phyloP scores from a whole-genome alignment of 2,329 filamentous ascomycete species.

The Colletotrichum theobromicola region DNA sequence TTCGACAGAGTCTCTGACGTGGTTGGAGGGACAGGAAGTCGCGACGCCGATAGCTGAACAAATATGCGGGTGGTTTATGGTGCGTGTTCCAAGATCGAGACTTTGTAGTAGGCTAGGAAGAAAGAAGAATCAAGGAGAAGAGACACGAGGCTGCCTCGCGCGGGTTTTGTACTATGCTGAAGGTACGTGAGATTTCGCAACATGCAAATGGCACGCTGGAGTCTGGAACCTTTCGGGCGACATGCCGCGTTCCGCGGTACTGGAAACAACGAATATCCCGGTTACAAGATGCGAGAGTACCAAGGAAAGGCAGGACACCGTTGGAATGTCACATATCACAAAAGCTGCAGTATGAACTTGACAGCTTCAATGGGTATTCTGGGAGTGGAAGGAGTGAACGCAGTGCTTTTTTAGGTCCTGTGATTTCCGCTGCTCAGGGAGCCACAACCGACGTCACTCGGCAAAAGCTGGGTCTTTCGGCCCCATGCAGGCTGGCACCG shows the following conservation, averaged over 20 bases:
- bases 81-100: not conserved
- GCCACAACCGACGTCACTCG: slow-evolving; percentile 10
- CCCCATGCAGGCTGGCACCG: not conserved
- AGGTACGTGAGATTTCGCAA: not conserved
- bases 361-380: slow-evolving; percentile 1
- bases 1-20: not conserved
- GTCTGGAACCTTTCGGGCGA: not conserved
- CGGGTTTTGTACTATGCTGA: not conserved
- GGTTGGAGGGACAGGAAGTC: not conserved
- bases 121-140: not conserved
- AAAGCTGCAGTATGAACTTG: not conserved
- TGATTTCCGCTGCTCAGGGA: not conserved
- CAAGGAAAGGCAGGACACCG: not conserved
- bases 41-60: not conserved
- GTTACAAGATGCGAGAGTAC: not conserved
- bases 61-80: not conserved
- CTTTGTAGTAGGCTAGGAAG: not conserved
- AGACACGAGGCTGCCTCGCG: not conserved
- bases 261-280: not conserved
- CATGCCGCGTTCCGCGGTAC: slow-evolving; percentile 17
- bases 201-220: not conserved
- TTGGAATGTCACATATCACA: slow-evolving; percentile 10
- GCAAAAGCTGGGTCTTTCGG: not conserved
- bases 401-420: not conserved
- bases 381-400: not conserved